Evolutionary conservation across 345 rosid species (phyloP).

Genomic region (Pugionium dolabratum): DNA sequence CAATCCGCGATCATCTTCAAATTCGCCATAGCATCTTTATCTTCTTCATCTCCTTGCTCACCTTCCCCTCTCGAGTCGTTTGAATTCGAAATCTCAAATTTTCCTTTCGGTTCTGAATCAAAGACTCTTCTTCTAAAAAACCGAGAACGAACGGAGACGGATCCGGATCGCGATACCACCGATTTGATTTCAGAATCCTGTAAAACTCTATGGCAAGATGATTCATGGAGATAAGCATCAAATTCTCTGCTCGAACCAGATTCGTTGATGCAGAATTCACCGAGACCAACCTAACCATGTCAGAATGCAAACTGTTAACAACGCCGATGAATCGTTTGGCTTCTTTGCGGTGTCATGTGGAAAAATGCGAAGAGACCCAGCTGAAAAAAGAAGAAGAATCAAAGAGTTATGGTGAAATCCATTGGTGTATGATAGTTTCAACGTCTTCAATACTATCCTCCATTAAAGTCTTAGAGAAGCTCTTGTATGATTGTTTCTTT

Average conservation of each 20-base stretch:
- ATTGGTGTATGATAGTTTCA: conserved; percentile 44
- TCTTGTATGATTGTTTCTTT: conserved; percentile 35
- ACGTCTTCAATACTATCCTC: conserved; percentile 54
- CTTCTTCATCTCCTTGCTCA: conserved; percentile 28
- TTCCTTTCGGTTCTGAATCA: conserved; percentile 23
- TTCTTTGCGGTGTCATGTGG: conserved; percentile 44
- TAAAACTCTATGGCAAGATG: conserved; percentile 63
- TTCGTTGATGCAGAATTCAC: conserved; percentile 42
- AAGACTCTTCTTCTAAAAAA: conserved; percentile 10
- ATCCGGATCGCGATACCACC: conserved; percentile 52
- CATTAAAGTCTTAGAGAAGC: conserved; percentile 58
- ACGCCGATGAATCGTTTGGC: conserved; percentile 53
- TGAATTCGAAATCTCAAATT: background rate
- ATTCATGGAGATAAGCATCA: conserved; percentile 61
- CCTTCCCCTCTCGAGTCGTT: too few species aligned
- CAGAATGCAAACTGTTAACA: conserved; percentile 49
- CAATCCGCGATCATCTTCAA: conserved; percentile 66
- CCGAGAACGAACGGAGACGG: conserved; percentile 48
- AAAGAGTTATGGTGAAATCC: conserved; percentile 35
- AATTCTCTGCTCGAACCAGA: conserved; percentile 55
- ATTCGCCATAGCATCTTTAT: conserved; percentile 44
- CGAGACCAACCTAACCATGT: conserved; percentile 49
- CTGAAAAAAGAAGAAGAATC: conserved; percentile 16
- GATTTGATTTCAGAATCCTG: conserved; percentile 50
- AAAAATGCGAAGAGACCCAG: conserved; percentile 44